A percentile compares a stretch with the other conserved stretches of the same genome.
Conservation (phyloP, 192 early-diverging fungal species). For the Dissophora ornata region DNA sequence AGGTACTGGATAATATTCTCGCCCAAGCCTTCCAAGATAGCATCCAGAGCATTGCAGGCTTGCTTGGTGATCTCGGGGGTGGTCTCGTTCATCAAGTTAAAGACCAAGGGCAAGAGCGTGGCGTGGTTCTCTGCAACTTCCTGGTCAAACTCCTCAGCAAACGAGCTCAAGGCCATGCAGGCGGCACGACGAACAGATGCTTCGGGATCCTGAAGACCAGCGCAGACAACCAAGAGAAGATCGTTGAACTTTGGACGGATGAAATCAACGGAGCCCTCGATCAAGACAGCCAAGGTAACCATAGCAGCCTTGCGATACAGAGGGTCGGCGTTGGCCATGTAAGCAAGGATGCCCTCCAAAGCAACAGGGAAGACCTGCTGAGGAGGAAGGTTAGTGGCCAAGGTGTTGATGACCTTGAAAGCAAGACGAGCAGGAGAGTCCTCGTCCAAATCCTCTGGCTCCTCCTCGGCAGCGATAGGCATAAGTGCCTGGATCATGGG, state of each 20-base stretch:
- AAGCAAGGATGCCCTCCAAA: slow-evolving; percentile 75
- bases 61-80: slow-evolving; percentile 79
- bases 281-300: slow-evolving; percentile 79
- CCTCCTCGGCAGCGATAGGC: slow-evolving; percentile 86
- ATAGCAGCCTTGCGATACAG: slow-evolving; percentile 86
- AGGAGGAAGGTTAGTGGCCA: slow-evolving; percentile 87
- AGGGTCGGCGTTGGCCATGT: slow-evolving; percentile 83
- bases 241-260: slow-evolving; percentile 83
- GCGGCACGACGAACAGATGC: slow-evolving; percentile 83
- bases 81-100: slow-evolving; percentile 83
- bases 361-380: slow-evolving; percentile 88
- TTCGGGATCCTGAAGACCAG: slow-evolving; percentile 85
- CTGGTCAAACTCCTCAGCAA: slow-evolving; percentile 84
- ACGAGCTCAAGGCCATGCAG: slow-evolving; percentile 85
- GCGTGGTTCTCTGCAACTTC: slow-evolving; percentile 86
- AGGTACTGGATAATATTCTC: slow-evolving; percentile 85
- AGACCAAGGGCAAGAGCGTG: slow-evolving; percentile 85
- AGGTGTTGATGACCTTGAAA: slow-evolving; percentile 76
- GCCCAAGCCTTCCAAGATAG: slow-evolving; percentile 88
- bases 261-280: slow-evolving; percentile 90
- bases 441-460: slow-evolving; percentile 83
- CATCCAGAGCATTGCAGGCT: slow-evolving; percentile 87
- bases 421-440: slow-evolving; percentile 80
- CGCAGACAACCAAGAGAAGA: slow-evolving; percentile 79
- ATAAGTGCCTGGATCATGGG: slow-evolving; percentile 83